phyloP scores from a whole-genome alignment of 2,329 filamentous ascomycete genomes.

The Dothideomycetes sp. region DNA sequence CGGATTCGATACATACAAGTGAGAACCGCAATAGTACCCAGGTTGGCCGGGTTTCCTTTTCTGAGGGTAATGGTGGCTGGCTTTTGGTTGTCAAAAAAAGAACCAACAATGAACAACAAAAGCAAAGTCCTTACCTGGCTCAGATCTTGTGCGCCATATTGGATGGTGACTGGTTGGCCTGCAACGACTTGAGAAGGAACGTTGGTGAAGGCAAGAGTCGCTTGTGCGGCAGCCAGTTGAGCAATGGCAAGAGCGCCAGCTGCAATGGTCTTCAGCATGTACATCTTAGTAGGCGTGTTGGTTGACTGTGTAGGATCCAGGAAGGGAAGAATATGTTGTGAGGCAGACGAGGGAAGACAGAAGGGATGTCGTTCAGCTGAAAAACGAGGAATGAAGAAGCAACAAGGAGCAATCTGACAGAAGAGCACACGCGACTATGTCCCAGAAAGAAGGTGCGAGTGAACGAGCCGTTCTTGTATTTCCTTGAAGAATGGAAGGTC shows the following conservation, averaged over 20 bases:
- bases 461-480: too few species aligned
- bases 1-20: conserved; percentile 33
- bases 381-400: too few species aligned
- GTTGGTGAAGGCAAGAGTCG: conserved; percentile 42
- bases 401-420: too few species aligned
- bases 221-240: conserved; percentile 38
- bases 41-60: conserved; percentile 41
- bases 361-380: too few species aligned
- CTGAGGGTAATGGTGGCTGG: conserved; percentile 49
- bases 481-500: neutral
- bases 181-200: conserved; percentile 40
- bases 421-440: too few species aligned
- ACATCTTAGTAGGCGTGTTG: too few species aligned
- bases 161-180: conserved; percentile 37
- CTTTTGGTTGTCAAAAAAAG: conserved; percentile 22
- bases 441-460: too few species aligned
- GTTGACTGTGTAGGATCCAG: too few species aligned
- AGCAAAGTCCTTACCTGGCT: conserved; percentile 10
- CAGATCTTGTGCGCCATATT: conserved; percentile 21
- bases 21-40: conserved; percentile 41
- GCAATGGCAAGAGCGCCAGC: conserved; percentile 35
- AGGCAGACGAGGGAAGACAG: too few species aligned
- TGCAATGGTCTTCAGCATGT: conserved; percentile 40
- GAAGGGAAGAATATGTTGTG: too few species aligned
- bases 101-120: neutral